Base-by-base conservation (phyloP, 2,329 filamentous ascomycete genomes). In the Pseudomassariella vexata region DNA sequence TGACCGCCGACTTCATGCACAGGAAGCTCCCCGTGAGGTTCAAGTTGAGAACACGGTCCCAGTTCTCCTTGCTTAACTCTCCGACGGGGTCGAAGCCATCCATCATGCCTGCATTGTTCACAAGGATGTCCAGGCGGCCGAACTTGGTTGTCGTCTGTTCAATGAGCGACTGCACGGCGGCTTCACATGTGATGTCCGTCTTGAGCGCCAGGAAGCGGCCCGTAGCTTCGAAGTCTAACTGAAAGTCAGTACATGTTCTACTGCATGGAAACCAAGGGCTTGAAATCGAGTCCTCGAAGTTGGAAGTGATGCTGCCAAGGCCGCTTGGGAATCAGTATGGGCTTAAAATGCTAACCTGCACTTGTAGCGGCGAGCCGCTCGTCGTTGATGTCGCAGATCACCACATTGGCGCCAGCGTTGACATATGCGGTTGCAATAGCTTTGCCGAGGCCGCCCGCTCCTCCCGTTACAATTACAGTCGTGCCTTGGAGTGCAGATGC, bases 91-190 rank as follows among this genome's bases (percentile, higher is more conserved):
- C 65, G 41, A 78, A 74, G 18, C 53, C 57, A 45, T 79, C 75
- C 57, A 74, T 70, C 35, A 78, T 60, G 15, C 67, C 75, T 8
- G 73, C 73, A 38, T 72, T 73, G 54, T 76, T 76, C 45, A 78
- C 52, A 5, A 79, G 56, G n/a, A 76, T 57, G 49, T 80, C 74
- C 12, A 75, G 49, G n/a, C 58, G 56, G 18, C 60, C 62, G 38
- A 68, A 72, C 14, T 37, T 41, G 19, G 35, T 18, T 2, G 33
- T 28, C 19, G 28, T 40, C 14, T 37, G 40, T 19, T 38, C 41
- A 24, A 61, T 40, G 21, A 61, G 49, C 6, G 31, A 18, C 24
- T 51, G 36, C 10, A 58, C 55, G 6, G 50, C 46, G 5, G 40
- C 44, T 38, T 55, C 52, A 28, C 50, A 40, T 8, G 56, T 47